Evolutionary conservation across 2,329 filamentous ascomycete genomes (phyloP), one percentile per base, ranked within the genome.

Genomic region (Trichothecium sympodiale): DNA sequence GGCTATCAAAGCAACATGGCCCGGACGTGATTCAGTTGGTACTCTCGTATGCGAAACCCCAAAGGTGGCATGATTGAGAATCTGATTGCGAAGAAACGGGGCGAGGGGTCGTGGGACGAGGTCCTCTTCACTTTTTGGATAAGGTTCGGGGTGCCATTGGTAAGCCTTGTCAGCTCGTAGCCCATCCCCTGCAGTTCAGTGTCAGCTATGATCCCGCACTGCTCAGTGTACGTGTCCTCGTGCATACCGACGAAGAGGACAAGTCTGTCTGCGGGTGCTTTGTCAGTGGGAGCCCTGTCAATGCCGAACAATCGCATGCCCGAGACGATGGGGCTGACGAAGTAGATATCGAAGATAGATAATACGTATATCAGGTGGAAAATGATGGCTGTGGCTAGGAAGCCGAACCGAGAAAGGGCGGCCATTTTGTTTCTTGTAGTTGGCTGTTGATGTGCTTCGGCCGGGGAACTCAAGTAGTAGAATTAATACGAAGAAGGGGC

Each of bases 271-370:
- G 93, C 89, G 2, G 91, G 91, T 16, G 88, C 74, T 56, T 80
- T 77, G 17, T 29, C 32, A 34, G 59, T 57, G 35, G 63, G 61
- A 29, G 60, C 47, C 28, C 79, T 69, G 40, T 87, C 74, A 27
- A 93, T 68, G 31, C 67, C 63, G 59, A 86, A 88, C 41, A 87
- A 73, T 51, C 74, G 77, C 91, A 98, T 98, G 53, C 91, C 91
- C 65, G 81, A 83, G 37, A 96, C 91, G 48, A 98, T 91, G 16
- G 91, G 91, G 56, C 87, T 95, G 54, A 95, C 87, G 55, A 98
- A 98, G 62, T 98, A 96, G 44, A 96, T 91, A 59, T 95, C 88
- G 62, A 98, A 98, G 52, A 96, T 96, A 41, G 87, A 94, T 55
- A 81, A 83, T 38, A 94, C 81, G 59, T 98, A 98, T 45, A 94